Evolutionary conservation across 78 protist genomes (phyloP), one percentile per base, ranked within the genome.

Genomic region (Pelomyxa schiedti): DNA sequence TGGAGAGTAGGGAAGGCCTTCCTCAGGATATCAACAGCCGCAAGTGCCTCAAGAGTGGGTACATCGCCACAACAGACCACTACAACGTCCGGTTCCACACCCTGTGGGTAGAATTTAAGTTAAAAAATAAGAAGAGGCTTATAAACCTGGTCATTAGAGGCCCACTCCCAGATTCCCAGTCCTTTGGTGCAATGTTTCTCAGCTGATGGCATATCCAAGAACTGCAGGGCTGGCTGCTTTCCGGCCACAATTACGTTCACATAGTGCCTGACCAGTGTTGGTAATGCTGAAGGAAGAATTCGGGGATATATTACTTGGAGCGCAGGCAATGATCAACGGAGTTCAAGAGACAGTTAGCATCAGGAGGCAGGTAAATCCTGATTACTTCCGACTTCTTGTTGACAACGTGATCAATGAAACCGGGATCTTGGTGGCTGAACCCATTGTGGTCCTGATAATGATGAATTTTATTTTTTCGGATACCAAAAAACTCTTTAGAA

Each of bases 381-480:
- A 39, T 32, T 30, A 71, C 42, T 3, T 35, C 2, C 43, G 40
- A 58, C 58, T 71, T 71, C 75, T 71, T 71, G 58, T 39, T 71
- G 32, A 39, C 63, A 0, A 71, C 24, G 4, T 39, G 36, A 36
- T 71, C 75, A 28, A 71, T 35, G 4, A 40, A 39, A 5, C 75
- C 75, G 24, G 75, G 75, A 5, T n/a, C 75, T 36, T 71, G 75
- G 52, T 71, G 75, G 47, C 47, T 71, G 75, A 36, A 71, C 43
- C 75, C 75, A 64, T 71, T 71, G 75, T 71, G 75, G 75, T 71
- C 75, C 63, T n/a, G n/a, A n/a, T n/a, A n/a, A n/a, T n/a, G n/a
- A n/a, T n/a, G n/a, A n/a, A n/a, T n/a, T n/a, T n/a, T n/a, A n/a
- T n/a, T n/a, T n/a, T n/a, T n/a, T n/a, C n/a, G n/a, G n/a, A n/a